Conservation (phyloP, 1,284 basidiomycete species). For the Kwoniella shivajii region DNA sequence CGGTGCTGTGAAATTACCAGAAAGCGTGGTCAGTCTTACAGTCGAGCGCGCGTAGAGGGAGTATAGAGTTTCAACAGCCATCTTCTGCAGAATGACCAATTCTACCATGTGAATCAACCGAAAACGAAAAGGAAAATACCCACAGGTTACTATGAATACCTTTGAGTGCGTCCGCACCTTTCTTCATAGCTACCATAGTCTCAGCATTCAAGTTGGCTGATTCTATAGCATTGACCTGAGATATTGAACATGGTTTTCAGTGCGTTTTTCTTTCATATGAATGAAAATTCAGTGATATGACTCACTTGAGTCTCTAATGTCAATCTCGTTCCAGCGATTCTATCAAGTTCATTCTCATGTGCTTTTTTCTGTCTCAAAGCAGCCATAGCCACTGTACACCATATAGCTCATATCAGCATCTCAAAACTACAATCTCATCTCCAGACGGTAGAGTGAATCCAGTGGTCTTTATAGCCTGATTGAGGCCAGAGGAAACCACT, state of each 20-base stretch:
- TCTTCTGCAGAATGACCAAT: too few species aligned
- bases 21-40: too few species aligned
- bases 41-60: too few species aligned
- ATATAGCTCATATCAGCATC: background rate
- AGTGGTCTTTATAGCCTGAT: background rate
- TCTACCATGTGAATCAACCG: background rate
- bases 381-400: slow-evolving; percentile 69
- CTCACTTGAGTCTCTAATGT: slow-evolving; percentile 88
- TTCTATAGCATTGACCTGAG: slow-evolving; percentile 85
- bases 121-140: slow-evolving; percentile 51
- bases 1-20: slow-evolving; percentile 61
- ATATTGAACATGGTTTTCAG: background rate
- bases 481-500: slow-evolving; percentile 51
- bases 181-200: slow-evolving; percentile 98
- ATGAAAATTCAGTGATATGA: slow-evolving; percentile 1
- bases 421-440: background rate
- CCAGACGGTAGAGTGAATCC: background rate
- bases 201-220: slow-evolving; percentile 98
- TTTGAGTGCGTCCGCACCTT: slow-evolving; percentile 87
- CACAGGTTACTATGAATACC: slow-evolving; percentile 89
- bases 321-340: slow-evolving; percentile 80
- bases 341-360: slow-evolving; percentile 84
- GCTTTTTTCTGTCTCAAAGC: slow-evolving; percentile 96
- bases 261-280: background rate
- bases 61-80: too few species aligned